Percentiles rank a stretch among this genome's conserved stretches.
Evolutionary conservation across 306 rosid species (phyloP).

Genomic region (Sphenostylis stenocarpa): DNA sequence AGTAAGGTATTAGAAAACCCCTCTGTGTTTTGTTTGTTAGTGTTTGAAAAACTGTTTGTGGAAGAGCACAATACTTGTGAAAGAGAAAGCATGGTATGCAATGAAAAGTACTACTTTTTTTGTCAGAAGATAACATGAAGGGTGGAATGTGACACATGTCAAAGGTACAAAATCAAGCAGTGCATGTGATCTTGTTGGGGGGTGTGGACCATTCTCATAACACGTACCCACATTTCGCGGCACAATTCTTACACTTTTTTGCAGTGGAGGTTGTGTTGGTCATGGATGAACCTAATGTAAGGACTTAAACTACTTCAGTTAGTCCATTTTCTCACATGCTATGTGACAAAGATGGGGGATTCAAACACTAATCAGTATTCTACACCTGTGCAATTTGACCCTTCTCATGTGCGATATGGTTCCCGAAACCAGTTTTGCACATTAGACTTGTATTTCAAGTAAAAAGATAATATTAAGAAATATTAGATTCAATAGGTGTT

Average conservation of each 20-base stretch:
- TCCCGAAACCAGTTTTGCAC: no score
- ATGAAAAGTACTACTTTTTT: not conserved
- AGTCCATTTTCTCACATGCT: not conserved
- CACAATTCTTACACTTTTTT: conserved; percentile 30
- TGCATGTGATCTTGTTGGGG: conserved; percentile 38
- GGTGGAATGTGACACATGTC: conserved; percentile 31
- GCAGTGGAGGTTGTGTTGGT: not conserved
- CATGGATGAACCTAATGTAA: not conserved
- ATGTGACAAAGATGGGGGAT: not conserved
- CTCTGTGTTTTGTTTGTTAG: not conserved
- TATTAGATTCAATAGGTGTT: no score
- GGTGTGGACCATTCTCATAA: conserved; percentile 1
- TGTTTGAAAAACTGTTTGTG: not conserved
- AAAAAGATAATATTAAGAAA: not conserved
- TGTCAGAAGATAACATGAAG: not conserved
- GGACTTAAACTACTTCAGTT: not conserved
- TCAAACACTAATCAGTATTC: not conserved
- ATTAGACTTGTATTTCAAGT: not conserved
- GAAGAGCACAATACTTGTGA: not conserved
- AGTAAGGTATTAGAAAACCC: not conserved
- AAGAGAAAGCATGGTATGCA: not conserved
- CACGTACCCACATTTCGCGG: conserved; percentile 44
- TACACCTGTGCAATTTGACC: not conserved
- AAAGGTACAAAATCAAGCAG: not conserved
- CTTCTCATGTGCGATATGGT: not conserved